Evolutionary conservation across 129 eudicot species (phyloP).

Genomic region (Chrysanthemum makinoi): DNA sequence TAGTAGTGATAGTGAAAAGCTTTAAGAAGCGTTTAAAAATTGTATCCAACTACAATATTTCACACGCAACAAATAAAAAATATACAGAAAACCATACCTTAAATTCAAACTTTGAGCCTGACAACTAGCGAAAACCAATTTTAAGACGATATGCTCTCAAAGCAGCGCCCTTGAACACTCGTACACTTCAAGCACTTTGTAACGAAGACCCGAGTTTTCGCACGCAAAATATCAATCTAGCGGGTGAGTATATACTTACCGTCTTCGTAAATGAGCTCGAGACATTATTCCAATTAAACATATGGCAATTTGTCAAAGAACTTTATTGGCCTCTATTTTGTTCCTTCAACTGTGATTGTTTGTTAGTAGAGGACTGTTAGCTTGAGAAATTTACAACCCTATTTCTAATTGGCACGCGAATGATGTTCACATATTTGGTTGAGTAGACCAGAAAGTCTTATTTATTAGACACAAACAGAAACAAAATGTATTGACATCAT

Average conservation of each 20-base stretch:
- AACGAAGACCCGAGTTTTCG: fast-evolving
- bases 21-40: no score
- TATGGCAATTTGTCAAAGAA: background rate
- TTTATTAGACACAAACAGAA: background rate
- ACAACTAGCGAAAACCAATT: no score
- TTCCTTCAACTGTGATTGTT: background rate
- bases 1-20: no score
- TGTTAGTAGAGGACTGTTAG: background rate
- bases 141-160: no score
- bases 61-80: no score
- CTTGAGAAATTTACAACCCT: background rate
- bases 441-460: conserved; percentile 2
- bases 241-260: no score
- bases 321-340: background rate
- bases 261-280: background rate
- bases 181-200: no score
- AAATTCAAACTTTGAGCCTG: no score
- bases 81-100: no score
- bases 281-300: background rate
- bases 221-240: no score
- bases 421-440: background rate
- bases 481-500: background rate
- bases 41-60: no score
- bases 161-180: no score
- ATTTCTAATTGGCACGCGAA: background rate